Percentiles rank a stretch among this genome's conserved stretches.
Conservation (phyloP, 1,284 basidiomycete genomes). For the Cryptococcus wingfieldii region DNA sequence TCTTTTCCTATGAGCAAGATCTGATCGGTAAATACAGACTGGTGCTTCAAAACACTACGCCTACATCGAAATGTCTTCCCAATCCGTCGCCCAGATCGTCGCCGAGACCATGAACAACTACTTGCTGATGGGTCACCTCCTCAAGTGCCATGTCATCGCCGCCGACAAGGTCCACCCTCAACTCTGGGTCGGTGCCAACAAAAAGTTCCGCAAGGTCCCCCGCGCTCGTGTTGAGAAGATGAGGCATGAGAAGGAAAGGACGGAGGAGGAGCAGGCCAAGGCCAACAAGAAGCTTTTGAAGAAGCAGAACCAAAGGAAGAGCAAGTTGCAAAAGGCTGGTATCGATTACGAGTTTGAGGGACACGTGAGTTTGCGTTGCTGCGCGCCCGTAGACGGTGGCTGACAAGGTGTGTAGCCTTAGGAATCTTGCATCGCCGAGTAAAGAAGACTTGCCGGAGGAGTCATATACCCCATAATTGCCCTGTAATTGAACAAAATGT, state of each 20-base stretch:
- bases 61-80: conserved; percentile 90
- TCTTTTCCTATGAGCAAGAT: not conserved
- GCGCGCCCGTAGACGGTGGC: not conserved
- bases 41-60: conserved; percentile 95
- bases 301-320: conserved; percentile 72
- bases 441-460: too few relatives aligned
- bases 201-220: conserved; percentile 79
- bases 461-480: too few relatives aligned
- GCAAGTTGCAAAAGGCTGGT: conserved; percentile 72
- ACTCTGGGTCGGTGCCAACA: conserved; percentile 94
- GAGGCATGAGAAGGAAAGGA: conserved; percentile 81
- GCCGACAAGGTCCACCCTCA: conserved; percentile 85
- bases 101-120: conserved; percentile 99
- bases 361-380: conserved; percentile 26
- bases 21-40: conserved; percentile 57
- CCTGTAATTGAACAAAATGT: too few relatives aligned
- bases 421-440: not conserved
- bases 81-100: conserved; percentile 87
- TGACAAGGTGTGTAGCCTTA: not conserved
- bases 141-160: conserved; percentile 81
- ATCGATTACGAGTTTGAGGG: conserved; percentile 85
- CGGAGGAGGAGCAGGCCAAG: conserved; percentile 63
- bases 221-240: conserved; percentile 65
- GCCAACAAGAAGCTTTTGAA: conserved; percentile 69
- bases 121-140: conserved; percentile 85